Evolutionary conservation across 1,284 basidiomycete species (phyloP), one percentile per base, ranked within the genome.

Genomic region (Phlebopus sp.): DNA sequence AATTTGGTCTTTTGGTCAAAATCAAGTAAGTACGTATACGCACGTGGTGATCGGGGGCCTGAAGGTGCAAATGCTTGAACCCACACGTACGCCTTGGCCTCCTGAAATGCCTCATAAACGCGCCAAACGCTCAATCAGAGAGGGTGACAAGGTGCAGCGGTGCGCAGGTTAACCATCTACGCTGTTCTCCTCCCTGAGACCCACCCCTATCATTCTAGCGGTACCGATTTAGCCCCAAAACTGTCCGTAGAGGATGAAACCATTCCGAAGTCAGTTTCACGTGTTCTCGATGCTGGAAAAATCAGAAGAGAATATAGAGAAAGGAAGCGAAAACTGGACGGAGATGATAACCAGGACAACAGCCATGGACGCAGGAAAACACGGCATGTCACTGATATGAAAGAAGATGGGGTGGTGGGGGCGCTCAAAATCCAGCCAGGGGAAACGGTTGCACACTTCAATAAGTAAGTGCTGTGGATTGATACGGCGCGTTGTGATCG

Each of bases 371-470:
- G 62, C 44, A 77, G 72, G 62, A 77, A 71, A 55, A 57, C 58
- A 32, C 66, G 62, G 50, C 60, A 52, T 30, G 55, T 48, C 8
- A 49, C 47, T 19, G 61, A 55, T 18, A 58, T 61, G 32, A 56
- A 53, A 25, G 49, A 52, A 42, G 51, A 53, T 51, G 57, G 50
- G 14, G 55, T 49, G 53, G 55, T 50, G 39, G 53, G 59, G 51
- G 58, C 49, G 55, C 60, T 84, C 36, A 70, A 61, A 43, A 87
- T 88, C 32, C 71, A 75, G 51, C 77, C 81, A 1, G 81, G 83
- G 37, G 87, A 90, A 65, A 81, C 85, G 1, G 72, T 89, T 44
- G 72, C 76, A 42, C 82, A 88, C 68, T 90, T 88, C 63, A 85
- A 86, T 60, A 72, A 79, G 87, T 86, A 57, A 48, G 79, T 69